Conservation (phyloP, 805 yeast species). For the Spathaspora sp. region DNA sequence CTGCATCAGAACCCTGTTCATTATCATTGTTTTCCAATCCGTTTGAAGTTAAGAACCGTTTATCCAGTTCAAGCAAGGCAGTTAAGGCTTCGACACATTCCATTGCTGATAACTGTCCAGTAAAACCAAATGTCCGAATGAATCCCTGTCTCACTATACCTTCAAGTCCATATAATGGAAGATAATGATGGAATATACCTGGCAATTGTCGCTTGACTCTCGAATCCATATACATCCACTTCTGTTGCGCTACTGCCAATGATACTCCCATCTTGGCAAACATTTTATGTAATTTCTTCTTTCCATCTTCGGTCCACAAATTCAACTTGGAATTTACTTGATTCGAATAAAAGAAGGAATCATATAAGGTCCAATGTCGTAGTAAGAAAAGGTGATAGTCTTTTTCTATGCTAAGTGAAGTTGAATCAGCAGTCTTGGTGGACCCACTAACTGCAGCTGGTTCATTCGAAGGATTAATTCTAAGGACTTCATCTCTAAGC, state of each 20-base stretch:
- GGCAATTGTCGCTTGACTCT: slow-evolving; percentile 71
- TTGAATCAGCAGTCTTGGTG: slow-evolving; percentile 35
- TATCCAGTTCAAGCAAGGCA: slow-evolving; percentile 75
- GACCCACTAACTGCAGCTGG: slow-evolving; percentile 5
- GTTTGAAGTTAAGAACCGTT: slow-evolving; percentile 9
- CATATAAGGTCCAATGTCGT: slow-evolving; percentile 91
- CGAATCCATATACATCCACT: slow-evolving; percentile 88
- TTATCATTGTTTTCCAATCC: neutral
- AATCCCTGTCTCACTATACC: slow-evolving; percentile 85
- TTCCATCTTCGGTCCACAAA: slow-evolving; percentile 90
- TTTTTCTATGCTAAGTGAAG: slow-evolving; percentile 61
- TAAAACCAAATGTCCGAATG: slow-evolving; percentile 78
- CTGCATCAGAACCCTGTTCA: slow-evolving; percentile 3
- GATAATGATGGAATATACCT: slow-evolving; percentile 61
- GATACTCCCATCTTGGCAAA: slow-evolving; percentile 97
- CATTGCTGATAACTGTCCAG: slow-evolving; percentile 84
- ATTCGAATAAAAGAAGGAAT: slow-evolving; percentile 85
- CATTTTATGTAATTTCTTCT: slow-evolving; percentile 79
- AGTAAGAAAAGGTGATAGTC: slow-evolving; percentile 84
- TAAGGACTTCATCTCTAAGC: slow-evolving; percentile 74
- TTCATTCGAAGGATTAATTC: slow-evolving; percentile 48
- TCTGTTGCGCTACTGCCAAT: slow-evolving; percentile 80
- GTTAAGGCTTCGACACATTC: slow-evolving; percentile 88
- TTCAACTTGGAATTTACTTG: slow-evolving; percentile 84
- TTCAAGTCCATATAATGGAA: slow-evolving; percentile 75